Conservation (phyloP, 805 yeast genomes). For the Candida railenensis region DNA sequence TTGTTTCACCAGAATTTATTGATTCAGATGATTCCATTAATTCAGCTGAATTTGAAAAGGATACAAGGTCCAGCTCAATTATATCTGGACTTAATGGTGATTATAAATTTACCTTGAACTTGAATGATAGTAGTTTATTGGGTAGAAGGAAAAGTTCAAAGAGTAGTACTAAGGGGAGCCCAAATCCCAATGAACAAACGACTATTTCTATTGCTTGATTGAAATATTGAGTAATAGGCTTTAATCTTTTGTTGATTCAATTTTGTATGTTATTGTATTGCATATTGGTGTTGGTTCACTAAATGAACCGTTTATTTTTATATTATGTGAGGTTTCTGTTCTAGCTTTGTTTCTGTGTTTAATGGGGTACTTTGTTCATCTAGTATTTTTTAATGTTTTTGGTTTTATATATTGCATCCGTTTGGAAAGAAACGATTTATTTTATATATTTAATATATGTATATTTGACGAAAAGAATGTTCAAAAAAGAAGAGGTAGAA, state of each 20-base stretch:
- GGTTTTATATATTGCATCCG: not conserved
- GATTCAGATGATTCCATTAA: slow-evolving; percentile 19
- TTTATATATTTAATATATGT: no score
- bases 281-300: not conserved
- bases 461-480: no score
- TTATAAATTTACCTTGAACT: slow-evolving; percentile 54
- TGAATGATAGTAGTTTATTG: slow-evolving; percentile 64
- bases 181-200: not conserved
- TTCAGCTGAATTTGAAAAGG: slow-evolving; percentile 24
- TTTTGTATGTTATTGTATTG: not conserved
- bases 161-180: slow-evolving; percentile 2
- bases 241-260: not conserved
- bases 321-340: no score
- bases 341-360: not conserved
- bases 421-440: not conserved
- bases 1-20: slow-evolving; percentile 11
- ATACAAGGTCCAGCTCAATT: slow-evolving; percentile 38
- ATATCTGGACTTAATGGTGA: slow-evolving; percentile 40
- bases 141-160: slow-evolving; percentile 49
- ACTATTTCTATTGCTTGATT: not conserved
- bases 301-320: no score
- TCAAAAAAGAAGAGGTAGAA: no score
- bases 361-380: not conserved
- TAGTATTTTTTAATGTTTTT: not conserved
- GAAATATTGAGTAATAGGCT: not conserved